Percentiles rank a stretch among this genome's conserved stretches.
These are phyloP conservation scores for Scheffersomyces stambukii DNA, from an alignment of 1,139 yeast species.

Conservation along the genomic window DNA sequence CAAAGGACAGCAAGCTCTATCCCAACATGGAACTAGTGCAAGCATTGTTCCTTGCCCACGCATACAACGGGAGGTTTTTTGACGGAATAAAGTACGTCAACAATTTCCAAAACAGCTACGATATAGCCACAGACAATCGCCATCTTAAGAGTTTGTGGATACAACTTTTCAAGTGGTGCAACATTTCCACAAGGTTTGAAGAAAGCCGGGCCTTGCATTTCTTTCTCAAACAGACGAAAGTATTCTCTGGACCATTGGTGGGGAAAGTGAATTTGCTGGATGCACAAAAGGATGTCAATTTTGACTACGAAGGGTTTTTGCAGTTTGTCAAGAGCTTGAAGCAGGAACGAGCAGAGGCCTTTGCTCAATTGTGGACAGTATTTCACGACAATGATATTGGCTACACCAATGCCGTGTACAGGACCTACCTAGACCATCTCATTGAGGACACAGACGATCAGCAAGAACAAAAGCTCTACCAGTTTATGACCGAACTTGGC, in stretches of 20 bases:
- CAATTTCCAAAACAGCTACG: constrained; percentile 30
- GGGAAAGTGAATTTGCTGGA: constrained; percentile 11
- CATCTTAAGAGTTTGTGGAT: too few species aligned
- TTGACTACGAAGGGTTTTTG: constrained; percentile 38
- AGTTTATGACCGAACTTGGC: constrained; percentile 19
- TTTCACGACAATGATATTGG: constrained; percentile 21
- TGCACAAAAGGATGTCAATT: constrained; percentile 30
- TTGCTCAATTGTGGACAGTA: constrained; percentile 33
- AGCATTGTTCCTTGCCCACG: constrained; percentile 28
- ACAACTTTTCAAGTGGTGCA: too few species aligned
- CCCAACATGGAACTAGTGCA: constrained; percentile 25
- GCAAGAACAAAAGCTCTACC: constrained; percentile 19
- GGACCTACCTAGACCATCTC: constrained; percentile 19
- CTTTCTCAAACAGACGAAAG: too few species aligned
- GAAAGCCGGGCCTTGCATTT: too few species aligned
- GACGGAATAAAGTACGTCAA: constrained; percentile 33
- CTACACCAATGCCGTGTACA: constrained; percentile 24
- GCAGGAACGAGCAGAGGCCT: constrained; percentile 21
- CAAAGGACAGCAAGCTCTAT: constrained; percentile 22
- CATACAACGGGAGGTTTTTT: constrained; percentile 28
- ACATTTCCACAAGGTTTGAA: too few species aligned
- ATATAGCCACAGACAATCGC: too few species aligned
- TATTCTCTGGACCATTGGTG: too few species aligned
- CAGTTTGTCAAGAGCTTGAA: constrained; percentile 23
- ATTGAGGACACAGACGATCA: constrained; percentile 15